Evolutionary conservation across 805 yeast species (phyloP).

Genomic region (Saccharomycopsis fibuligera): DNA sequence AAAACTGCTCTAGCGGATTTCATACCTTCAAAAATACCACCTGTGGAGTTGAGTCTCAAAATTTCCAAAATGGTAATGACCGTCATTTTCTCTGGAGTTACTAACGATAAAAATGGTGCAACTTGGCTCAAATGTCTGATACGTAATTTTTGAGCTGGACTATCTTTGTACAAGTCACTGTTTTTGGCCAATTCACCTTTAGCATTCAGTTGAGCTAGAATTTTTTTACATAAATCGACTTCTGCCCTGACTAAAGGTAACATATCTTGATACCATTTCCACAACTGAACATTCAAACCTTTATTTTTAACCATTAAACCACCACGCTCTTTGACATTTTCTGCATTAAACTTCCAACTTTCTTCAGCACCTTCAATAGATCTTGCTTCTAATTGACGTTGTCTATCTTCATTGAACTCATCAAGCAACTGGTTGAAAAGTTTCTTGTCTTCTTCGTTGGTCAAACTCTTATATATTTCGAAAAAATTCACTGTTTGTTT

Average conservation of each 20-base stretch:
- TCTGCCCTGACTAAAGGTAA: slow-evolving; percentile 67
- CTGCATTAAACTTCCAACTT: slow-evolving; percentile 83
- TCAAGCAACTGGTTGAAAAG: slow-evolving; percentile 65
- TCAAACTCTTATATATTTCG: slow-evolving; percentile 51
- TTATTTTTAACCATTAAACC: slow-evolving; percentile 44
- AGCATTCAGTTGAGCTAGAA: no score
- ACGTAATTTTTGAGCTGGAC: slow-evolving; percentile 24
- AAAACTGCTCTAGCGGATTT: slow-evolving; percentile 77
- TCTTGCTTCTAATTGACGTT: slow-evolving; percentile 64
- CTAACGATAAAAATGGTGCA: slow-evolving; percentile 71
- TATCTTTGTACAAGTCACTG: neutral
- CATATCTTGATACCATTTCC: slow-evolving; percentile 78
- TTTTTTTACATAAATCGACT: slow-evolving; percentile 44
- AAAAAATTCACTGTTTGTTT: slow-evolving; percentile 49
- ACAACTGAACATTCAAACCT: slow-evolving; percentile 65
- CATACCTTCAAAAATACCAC: slow-evolving; percentile 75
- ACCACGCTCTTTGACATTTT: slow-evolving; percentile 55
- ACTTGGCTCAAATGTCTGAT: slow-evolving; percentile 42
- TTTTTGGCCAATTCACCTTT: neutral
- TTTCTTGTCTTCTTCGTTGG: slow-evolving; percentile 39
- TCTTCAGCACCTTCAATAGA: slow-evolving; percentile 82
- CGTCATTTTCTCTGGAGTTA: slow-evolving; percentile 73
- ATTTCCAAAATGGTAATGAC: slow-evolving; percentile 81
- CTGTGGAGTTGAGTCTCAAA: slow-evolving; percentile 64
- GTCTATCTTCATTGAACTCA: slow-evolving; percentile 67